Evolutionary conservation across 1,284 basidiomycete species (phyloP).

Genomic region (Chalciporus sp.): DNA sequence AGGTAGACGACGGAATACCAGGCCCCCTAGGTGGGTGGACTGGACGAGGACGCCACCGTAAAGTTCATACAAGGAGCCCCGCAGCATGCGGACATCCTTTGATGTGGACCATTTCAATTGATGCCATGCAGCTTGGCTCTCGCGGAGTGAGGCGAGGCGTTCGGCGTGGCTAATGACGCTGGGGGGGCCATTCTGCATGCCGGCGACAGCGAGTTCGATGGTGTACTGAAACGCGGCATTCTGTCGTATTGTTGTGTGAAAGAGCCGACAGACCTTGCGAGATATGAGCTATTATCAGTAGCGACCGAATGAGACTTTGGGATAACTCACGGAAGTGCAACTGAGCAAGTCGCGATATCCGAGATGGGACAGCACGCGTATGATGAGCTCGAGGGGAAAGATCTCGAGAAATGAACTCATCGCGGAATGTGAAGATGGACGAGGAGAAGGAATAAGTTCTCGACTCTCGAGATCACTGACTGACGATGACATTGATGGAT

Average conservation of each 20-base stretch:
- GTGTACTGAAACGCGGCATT: conserved; percentile 48
- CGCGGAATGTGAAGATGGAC: not conserved
- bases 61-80: conserved; percentile 55
- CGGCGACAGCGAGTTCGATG: conserved; percentile 53
- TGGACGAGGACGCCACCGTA: conserved; percentile 63
- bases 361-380: conserved; percentile 36
- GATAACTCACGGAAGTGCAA: conserved; percentile 36
- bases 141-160: conserved; percentile 44
- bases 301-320: not conserved
- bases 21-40: conserved; percentile 29
- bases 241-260: conserved; percentile 41
- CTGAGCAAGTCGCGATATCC: conserved; percentile 38
- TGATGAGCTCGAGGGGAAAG: conserved; percentile 40
- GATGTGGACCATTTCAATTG: conserved; percentile 42
- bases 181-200: conserved; percentile 49
- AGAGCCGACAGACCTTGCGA: conserved; percentile 46
- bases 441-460: too few relatives aligned
- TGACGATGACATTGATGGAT: conserved; percentile 1
- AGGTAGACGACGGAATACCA: conserved; percentile 53
- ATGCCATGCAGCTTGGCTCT: conserved; percentile 52
- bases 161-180: conserved; percentile 33
- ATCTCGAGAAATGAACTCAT: conserved; percentile 15
- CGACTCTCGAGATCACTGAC: too few relatives aligned
- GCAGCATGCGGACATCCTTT: conserved; percentile 41
- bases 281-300: not conserved